Percentiles rank a stretch among this genome's conserved stretches.
Evolutionary conservation across 176 grass and related monocot species (phyloP).

Genomic region (maize (Zea mays)): DNA sequence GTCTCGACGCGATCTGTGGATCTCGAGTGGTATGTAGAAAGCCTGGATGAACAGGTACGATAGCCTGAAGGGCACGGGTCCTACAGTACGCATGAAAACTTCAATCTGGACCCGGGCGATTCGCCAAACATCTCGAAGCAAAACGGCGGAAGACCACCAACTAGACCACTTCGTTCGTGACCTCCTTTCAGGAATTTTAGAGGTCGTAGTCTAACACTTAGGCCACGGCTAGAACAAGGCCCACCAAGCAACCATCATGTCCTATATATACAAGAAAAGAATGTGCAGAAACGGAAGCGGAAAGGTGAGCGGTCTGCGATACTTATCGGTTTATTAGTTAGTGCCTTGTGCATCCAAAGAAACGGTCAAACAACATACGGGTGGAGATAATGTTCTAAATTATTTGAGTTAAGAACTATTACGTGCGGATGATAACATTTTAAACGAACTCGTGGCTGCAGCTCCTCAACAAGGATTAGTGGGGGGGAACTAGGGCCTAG

Average conservation of each 20-base stretch:
- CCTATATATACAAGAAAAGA: neutral
- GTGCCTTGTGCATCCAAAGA: conserved; percentile 40
- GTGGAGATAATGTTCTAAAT: conserved; percentile 51
- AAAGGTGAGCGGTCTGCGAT: conserved; percentile 26
- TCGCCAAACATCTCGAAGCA: conserved; percentile 3
- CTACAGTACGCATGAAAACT: neutral
- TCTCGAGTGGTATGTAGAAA: neutral
- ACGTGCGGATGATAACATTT: conserved; percentile 36
- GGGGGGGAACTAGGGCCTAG: conserved; percentile 12
- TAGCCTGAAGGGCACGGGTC: neutral
- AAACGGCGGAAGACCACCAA: conserved; percentile 14
- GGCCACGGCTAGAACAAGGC: conserved; percentile 31
- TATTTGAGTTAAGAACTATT: conserved; percentile 24
- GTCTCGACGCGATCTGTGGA: neutral
- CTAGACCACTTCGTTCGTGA: conserved; percentile 10
- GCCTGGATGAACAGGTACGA: neutral
- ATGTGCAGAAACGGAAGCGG: conserved; percentile 24
- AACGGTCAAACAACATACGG: neutral
- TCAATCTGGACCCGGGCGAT: neutral
- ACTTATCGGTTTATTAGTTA: conserved; percentile 15
- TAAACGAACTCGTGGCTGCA: conserved; percentile 42
- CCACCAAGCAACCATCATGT: conserved; percentile 25
- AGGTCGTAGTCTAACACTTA: conserved; percentile 7
- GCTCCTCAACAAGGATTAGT: conserved; percentile 8
- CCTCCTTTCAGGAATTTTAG: neutral